Evolutionary conservation across 2,329 filamentous ascomycete genomes (phyloP).

Genomic region (Zymoseptoria passerinii): DNA sequence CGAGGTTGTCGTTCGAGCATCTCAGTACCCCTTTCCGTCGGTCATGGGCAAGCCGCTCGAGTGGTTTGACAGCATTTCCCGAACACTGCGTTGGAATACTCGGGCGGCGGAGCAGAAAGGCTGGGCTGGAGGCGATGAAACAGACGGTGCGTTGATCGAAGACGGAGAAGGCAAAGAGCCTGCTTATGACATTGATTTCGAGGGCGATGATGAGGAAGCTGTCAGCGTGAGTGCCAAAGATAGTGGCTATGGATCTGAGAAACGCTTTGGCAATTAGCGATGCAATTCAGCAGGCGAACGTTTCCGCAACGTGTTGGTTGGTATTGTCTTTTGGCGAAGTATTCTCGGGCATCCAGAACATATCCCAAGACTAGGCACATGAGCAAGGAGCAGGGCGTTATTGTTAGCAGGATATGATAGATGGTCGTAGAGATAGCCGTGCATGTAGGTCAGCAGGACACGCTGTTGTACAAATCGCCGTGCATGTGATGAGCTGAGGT

Average conservation of each 20-base stretch:
- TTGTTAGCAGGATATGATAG: too few relatives aligned
- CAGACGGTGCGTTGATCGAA: conserved; percentile 24
- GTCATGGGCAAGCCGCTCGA: conserved; percentile 83
- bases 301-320: background rate
- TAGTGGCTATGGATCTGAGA: conserved; percentile 23
- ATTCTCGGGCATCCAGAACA: too few relatives aligned
- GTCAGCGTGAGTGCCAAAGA: conserved; percentile 27
- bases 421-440: too few relatives aligned
- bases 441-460: too few relatives aligned
- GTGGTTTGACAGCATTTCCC: conserved; percentile 93
- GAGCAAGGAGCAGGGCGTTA: too few relatives aligned
- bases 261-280: background rate
- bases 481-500: too few relatives aligned
- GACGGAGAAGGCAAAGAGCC: conserved; percentile 40
- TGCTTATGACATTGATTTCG: conserved; percentile 80
- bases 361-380: too few relatives aligned
- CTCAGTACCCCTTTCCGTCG: conserved; percentile 93
- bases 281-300: background rate
- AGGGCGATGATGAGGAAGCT: conserved; percentile 53
- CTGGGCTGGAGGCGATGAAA: conserved; percentile 46
- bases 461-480: too few relatives aligned
- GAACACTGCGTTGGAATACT: conserved; percentile 91
- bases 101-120: conserved; percentile 86
- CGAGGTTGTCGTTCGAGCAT: conserved; percentile 91
- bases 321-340: too few relatives aligned